A percentile compares a stretch with the other conserved stretches of the same genome.
Conservation (phyloP, 345 rosid genomes). For the Bruguiera sexangula region DNA sequence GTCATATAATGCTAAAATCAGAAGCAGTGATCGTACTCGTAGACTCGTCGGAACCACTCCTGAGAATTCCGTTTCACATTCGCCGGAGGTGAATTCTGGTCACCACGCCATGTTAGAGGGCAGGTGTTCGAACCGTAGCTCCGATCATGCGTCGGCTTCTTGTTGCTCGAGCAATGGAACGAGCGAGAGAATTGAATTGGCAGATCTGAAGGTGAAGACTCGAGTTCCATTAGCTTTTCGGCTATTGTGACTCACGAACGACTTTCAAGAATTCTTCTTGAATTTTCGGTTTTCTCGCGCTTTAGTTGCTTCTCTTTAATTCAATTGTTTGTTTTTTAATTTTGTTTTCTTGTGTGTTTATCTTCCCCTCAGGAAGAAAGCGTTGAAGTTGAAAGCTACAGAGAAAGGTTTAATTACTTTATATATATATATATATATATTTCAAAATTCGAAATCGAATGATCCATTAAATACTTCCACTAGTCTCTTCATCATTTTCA, state of each 20-base stretch:
- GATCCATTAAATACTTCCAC: conserved; percentile 17
- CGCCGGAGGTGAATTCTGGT: conserved; percentile 6
- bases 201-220: conserved; percentile 53
- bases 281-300: conserved; percentile 22
- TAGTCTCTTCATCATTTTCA: not conserved
- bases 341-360: not conserved
- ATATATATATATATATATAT: not conserved
- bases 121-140: conserved; percentile 26
- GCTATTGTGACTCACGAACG: not conserved
- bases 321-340: conserved; percentile 3
- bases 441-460: conserved; percentile 27
- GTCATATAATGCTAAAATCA: conserved; percentile 28
- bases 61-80: conserved; percentile 4
- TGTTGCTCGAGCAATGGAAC: conserved; percentile 58
- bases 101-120: conserved; percentile 11
- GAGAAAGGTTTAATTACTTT: conserved; percentile 32
- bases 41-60: conserved; percentile 10
- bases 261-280: conserved; percentile 7
- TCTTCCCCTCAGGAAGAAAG: conserved; percentile 38
- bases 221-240: conserved; percentile 2
- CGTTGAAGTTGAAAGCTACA: conserved; percentile 43
- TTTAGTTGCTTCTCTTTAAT: conserved; percentile 26
- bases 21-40: conserved; percentile 18
- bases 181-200: conserved; percentile 31
- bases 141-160: conserved; percentile 34